Percentiles rank a stretch among this genome's conserved stretches.
phyloP scores from a whole-genome alignment of 2,329 filamentous ascomycete genomes.

The Fusarium compactum region DNA sequence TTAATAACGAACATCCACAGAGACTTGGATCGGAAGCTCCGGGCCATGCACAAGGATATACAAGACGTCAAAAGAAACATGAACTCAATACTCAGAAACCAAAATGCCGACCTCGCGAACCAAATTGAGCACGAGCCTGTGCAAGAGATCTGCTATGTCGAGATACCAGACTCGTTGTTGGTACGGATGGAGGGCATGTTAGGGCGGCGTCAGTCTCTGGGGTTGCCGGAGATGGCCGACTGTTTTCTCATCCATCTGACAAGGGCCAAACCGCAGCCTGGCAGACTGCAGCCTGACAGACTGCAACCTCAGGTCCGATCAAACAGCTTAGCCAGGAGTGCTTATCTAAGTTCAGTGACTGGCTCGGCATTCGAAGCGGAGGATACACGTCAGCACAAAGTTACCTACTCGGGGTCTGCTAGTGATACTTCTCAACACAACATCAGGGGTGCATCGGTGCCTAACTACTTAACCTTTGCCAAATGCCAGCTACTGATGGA shows the following conservation, averaged over 20 bases:
- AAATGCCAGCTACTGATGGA: neutral
- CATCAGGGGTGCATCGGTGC: too few species aligned
- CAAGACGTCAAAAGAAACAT: neutral
- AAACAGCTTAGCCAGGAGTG: neutral
- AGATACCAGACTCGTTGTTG: neutral
- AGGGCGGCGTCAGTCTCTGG: neutral
- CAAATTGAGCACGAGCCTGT: neutral
- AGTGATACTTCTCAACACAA: too few species aligned
- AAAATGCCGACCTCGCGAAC: neutral
- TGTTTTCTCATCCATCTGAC: too few species aligned
- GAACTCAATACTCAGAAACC: neutral
- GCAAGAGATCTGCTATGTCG: neutral
- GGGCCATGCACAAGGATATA: neutral
- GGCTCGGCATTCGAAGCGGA: too few species aligned
- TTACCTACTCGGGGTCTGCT: too few species aligned
- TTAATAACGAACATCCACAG: neutral
- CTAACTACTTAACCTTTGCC: neutral
- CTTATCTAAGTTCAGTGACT: too few species aligned
- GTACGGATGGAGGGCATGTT: neutral
- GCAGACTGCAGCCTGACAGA: too few species aligned
- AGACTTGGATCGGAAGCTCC: neutral
- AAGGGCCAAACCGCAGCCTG: too few species aligned
- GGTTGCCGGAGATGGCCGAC: neutral
- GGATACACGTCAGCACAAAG: too few species aligned
- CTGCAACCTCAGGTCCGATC: too few species aligned